Percentiles rank a stretch among this genome's conserved stretches.
Conservation (phyloP, 371 early-diverging fungal species). For the Actinomucor elegans region DNA sequence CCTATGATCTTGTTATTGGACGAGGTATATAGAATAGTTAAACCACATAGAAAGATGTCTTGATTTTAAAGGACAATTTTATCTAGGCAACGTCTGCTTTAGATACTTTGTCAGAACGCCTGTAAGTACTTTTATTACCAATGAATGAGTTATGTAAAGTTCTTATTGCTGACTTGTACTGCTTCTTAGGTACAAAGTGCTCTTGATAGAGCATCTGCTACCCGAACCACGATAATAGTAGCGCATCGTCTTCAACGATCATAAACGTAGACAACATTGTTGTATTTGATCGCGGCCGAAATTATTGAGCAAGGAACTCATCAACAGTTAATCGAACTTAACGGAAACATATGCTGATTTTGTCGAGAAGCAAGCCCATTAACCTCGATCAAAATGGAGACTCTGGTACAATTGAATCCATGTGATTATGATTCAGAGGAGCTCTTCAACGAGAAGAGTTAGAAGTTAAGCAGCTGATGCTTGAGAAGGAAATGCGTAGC, state of each 20-base stretch:
- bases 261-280: constrained; percentile 77
- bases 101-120: constrained; percentile 76
- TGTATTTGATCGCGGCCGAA: constrained; percentile 64
- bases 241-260: constrained; percentile 84
- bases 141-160: too few species aligned
- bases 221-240: constrained; percentile 84
- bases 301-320: constrained; percentile 73
- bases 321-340: constrained; percentile 41
- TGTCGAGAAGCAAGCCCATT: constrained; percentile 45
- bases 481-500: not conserved
- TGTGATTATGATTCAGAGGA: not conserved
- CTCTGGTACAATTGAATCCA: not conserved
- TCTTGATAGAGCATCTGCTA: constrained; percentile 65
- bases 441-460: constrained; percentile 3
- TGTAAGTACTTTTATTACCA: too few species aligned
- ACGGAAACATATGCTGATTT: constrained; percentile 50
- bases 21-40: constrained; percentile 42
- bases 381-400: not conserved
- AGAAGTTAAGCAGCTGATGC: constrained; percentile 8
- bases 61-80: constrained; percentile 3
- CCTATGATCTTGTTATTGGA: constrained; percentile 71
- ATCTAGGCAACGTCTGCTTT: constrained; percentile 74
- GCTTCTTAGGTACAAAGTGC: constrained; percentile 80
- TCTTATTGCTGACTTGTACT: too few species aligned
- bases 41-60: constrained; percentile 37